These are phyloP conservation scores for Sarocladium oryzae DNA, from an alignment of 2,329 filamentous ascomycete species.

Conservation along the genomic window DNA sequence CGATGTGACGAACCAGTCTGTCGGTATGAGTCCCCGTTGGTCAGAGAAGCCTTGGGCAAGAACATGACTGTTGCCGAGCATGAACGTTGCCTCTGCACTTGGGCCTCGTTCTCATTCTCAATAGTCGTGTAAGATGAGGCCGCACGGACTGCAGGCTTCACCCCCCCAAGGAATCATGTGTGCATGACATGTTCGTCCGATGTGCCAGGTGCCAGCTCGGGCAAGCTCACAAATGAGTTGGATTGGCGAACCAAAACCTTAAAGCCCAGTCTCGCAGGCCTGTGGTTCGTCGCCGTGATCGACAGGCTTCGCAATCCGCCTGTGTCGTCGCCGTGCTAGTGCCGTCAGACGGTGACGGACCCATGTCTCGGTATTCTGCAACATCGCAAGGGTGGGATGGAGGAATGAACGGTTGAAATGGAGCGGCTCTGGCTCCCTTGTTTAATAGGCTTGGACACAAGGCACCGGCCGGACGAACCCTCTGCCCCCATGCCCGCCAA, in stretches of 20 bases:
- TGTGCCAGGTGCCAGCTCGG: no score
- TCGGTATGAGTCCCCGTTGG: slow-evolving; percentile 6
- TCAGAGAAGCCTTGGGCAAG: not conserved
- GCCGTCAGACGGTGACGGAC: slow-evolving; percentile 1
- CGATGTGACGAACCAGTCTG: slow-evolving; percentile 5
- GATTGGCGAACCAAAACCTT: not conserved
- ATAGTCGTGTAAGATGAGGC: no score
- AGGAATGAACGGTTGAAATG: slow-evolving; percentile 7
- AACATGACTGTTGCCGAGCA: not conserved
- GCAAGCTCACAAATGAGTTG: slow-evolving; percentile 7
- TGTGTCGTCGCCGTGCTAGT: not conserved
- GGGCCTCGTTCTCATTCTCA: no score
- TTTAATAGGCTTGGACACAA: not conserved
- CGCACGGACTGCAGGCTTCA: no score
- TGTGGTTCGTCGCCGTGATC: not conserved
- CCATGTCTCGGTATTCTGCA: slow-evolving; percentile 8
- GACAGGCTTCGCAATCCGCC: not conserved
- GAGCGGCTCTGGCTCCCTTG: not conserved
- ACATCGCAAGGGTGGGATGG: not conserved
- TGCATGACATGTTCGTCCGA: not conserved
- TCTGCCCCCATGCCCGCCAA: not conserved
- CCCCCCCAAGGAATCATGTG: not conserved
- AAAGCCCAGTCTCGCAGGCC: not conserved
- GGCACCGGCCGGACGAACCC: not conserved
- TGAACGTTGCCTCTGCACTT: not conserved